Evolutionary conservation across 225 moss, liverwort and hornwort species (phyloP).

Genomic region (Sphagnum contortum): DNA sequence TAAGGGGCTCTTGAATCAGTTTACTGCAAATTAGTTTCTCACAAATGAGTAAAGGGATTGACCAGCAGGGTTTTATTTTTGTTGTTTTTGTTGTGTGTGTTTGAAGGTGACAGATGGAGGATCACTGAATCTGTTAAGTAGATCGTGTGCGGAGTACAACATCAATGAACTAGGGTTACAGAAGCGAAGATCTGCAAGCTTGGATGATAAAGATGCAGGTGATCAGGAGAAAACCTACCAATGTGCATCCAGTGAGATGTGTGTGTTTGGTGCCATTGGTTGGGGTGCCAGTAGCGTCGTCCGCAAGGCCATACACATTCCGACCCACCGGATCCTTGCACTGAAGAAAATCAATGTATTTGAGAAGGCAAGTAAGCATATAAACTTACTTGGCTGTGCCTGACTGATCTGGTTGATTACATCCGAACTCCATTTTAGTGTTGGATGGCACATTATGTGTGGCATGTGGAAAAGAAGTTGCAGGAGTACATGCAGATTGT

Average conservation of each 20-base stretch:
- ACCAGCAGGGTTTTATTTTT: no score
- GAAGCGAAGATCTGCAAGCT: slow-evolving; percentile 67
- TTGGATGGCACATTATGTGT: no score
- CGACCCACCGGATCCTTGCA: slow-evolving; percentile 94
- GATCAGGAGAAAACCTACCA: slow-evolving; percentile 86
- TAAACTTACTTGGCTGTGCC: slow-evolving; percentile 9
- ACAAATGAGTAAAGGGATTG: no score
- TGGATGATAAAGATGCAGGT: slow-evolving; percentile 70
- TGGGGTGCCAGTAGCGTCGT: slow-evolving; percentile 99
- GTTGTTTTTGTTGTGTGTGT: neutral
- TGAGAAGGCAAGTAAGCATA: slow-evolving; percentile 80
- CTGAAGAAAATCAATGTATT: slow-evolving; percentile 99
- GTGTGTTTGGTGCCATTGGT: slow-evolving; percentile 93
- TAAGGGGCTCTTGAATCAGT: no score
- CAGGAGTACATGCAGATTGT: no score
- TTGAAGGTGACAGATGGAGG: slow-evolving; percentile 94
- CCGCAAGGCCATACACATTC: slow-evolving; percentile 95
- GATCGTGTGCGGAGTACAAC: slow-evolving; percentile 98
- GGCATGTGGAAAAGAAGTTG: no score
- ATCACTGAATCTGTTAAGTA: slow-evolving; percentile 84
- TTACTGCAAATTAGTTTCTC: no score
- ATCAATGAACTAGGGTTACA: slow-evolving; percentile 97
- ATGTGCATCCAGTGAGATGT: slow-evolving; percentile 99
- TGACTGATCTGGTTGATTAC: no score
- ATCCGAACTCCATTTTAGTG: no score